Conservation (phyloP, 768 basidiomycete genomes). For the Ramaria sp. region DNA sequence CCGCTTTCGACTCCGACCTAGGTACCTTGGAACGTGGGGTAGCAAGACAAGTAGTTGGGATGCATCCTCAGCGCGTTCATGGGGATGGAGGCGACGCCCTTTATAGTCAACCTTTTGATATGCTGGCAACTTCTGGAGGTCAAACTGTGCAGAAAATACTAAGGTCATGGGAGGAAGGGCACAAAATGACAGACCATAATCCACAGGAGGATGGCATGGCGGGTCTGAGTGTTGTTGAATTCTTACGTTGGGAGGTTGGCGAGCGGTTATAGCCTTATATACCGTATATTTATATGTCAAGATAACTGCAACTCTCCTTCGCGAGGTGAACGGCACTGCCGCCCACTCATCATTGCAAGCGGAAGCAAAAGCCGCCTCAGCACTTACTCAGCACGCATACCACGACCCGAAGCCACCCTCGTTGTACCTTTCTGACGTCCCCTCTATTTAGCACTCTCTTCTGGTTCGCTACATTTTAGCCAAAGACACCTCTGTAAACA, state of each 20-base stretch:
- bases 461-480: too few species aligned
- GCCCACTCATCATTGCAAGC: too few species aligned
- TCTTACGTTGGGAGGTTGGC: slow-evolving; percentile 24
- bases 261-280: neutral
- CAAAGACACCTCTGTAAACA: too few species aligned
- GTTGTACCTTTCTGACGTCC: too few species aligned
- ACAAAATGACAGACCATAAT: slow-evolving; percentile 29
- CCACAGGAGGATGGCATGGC: slow-evolving; percentile 7
- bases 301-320: too few species aligned
- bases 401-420: too few species aligned
- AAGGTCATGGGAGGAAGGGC: slow-evolving; percentile 41
- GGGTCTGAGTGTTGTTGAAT: slow-evolving; percentile 19
- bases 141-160: slow-evolving; percentile 29
- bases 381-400: too few species aligned
- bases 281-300: neutral
- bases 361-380: too few species aligned
- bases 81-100: slow-evolving; percentile 40
- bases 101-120: slow-evolving; percentile 63
- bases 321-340: too few species aligned
- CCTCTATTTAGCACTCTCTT: too few species aligned
- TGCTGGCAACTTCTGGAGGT: slow-evolving; percentile 14
- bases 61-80: slow-evolving; percentile 53
- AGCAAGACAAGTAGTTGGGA: slow-evolving; percentile 79
- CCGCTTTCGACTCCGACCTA: slow-evolving; percentile 46
- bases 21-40: slow-evolving; percentile 59